Conservation (phyloP, 1,284 basidiomycete genomes). For the Cutaneotrichosporon dermatis region DNA sequence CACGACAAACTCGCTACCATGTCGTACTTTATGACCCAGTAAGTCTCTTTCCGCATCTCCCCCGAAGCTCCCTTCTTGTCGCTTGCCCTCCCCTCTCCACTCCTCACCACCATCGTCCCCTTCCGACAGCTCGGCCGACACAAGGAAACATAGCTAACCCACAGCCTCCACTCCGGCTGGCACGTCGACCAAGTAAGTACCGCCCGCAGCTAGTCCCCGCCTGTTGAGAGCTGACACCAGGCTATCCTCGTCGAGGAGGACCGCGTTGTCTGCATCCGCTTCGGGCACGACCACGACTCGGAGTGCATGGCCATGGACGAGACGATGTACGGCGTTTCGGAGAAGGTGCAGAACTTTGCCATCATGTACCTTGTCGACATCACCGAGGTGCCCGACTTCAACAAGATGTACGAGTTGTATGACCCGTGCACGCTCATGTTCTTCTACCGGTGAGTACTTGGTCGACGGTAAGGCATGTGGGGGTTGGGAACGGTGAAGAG, state of each 20-base stretch:
- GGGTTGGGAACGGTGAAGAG: too few relatives aligned
- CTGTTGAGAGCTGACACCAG: slow-evolving; percentile 41
- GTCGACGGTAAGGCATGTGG: neutral
- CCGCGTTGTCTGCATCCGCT: slow-evolving; percentile 88
- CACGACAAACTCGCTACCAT: slow-evolving; percentile 21
- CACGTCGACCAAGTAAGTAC: slow-evolving; percentile 64
- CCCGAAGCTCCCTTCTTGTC: too few relatives aligned
- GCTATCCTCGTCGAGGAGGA: slow-evolving; percentile 98
- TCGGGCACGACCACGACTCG: slow-evolving; percentile 90
- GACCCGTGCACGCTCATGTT: slow-evolving; percentile 96
- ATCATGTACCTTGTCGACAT: slow-evolving; percentile 95
- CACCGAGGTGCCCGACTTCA: slow-evolving; percentile 97
- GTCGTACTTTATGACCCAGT: slow-evolving; percentile 53
- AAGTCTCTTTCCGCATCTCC: slow-evolving; percentile 10
- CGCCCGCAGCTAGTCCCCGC: too few relatives aligned
- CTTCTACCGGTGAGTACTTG: slow-evolving; percentile 73
- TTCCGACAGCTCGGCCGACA: too few relatives aligned
- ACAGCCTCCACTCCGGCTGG: slow-evolving; percentile 81
- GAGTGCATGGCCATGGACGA: slow-evolving; percentile 99
- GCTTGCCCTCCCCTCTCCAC: neutral
- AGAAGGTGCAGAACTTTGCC: slow-evolving; percentile 97
- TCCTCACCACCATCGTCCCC: neutral
- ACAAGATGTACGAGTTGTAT: slow-evolving; percentile 74
- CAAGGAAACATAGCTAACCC: slow-evolving; percentile 2
- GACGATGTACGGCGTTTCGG: slow-evolving; percentile 84